Evolutionary conservation across 352 stramenopile genomes (phyloP).

Genomic region (Pythium rishiriense): DNA sequence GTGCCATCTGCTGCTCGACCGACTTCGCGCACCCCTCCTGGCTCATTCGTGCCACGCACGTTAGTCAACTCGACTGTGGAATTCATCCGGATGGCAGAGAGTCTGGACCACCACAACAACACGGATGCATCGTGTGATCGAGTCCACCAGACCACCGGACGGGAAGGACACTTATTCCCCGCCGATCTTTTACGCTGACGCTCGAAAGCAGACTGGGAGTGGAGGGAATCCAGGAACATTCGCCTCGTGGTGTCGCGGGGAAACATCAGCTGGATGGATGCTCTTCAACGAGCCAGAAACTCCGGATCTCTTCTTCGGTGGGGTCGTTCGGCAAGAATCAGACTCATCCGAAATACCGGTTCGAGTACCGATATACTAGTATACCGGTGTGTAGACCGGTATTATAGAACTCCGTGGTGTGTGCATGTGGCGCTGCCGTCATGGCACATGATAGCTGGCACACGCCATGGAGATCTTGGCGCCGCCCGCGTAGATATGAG

Average conservation of each 20-base stretch:
- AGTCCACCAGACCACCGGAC: slow-evolving; percentile 5
- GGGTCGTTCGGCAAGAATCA: background rate
- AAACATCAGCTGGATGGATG: background rate
- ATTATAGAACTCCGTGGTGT: too few species aligned
- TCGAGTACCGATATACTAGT: too few species aligned
- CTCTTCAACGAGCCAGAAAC: background rate
- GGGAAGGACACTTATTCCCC: background rate
- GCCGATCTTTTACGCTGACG: too few species aligned
- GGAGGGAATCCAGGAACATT: background rate
- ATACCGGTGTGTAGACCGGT: background rate
- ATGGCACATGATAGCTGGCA: too few species aligned
- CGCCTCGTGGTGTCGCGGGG: background rate
- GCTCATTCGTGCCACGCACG: background rate
- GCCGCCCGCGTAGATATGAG: too few species aligned
- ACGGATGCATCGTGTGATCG: background rate
- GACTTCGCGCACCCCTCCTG: background rate
- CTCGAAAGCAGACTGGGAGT: too few species aligned
- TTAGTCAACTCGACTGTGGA: background rate
- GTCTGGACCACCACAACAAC: slow-evolving; percentile 9
- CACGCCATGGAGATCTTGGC: too few species aligned
- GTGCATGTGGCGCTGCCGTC: too few species aligned
- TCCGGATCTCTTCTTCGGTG: background rate
- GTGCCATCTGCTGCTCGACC: background rate
- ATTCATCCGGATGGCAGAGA: background rate
- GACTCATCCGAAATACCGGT: background rate